These are phyloP conservation scores for Eragrostis tef DNA, from an alignment of 202 grass and related monocot species.

Conservation along the genomic window DNA sequence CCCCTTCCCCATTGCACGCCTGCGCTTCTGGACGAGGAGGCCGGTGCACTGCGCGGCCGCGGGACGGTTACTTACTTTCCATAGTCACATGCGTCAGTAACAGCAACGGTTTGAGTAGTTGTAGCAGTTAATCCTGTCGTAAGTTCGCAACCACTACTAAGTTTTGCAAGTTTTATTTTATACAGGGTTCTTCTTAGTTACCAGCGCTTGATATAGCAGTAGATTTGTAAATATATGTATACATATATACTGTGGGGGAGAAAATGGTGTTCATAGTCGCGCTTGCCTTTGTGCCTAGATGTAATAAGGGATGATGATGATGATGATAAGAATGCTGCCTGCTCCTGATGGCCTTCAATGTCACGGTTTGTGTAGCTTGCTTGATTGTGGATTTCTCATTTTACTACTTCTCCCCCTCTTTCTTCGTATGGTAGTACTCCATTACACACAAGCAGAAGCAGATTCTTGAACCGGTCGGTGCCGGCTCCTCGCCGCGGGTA, in stretches of 20 bases:
- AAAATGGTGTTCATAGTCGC: slow-evolving; percentile 50
- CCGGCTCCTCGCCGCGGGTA: background rate
- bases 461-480: slow-evolving; percentile 17
- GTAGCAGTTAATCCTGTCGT: background rate
- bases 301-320: slow-evolving; percentile 43
- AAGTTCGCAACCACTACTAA: slow-evolving; percentile 4
- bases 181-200: background rate
- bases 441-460: background rate
- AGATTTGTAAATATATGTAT: slow-evolving; percentile 43
- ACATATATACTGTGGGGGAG: slow-evolving; percentile 38
- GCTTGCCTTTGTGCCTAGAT: slow-evolving; percentile 38
- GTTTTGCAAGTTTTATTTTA: slow-evolving; percentile 42
- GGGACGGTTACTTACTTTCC: slow-evolving; percentile 16
- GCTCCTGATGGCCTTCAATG: slow-evolving; percentile 39
- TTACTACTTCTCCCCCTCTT: too few relatives aligned
- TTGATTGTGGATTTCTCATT: slow-evolving; percentile 12
- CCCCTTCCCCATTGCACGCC: slow-evolving; percentile 40
- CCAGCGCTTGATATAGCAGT: slow-evolving; percentile 37
- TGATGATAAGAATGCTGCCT: slow-evolving; percentile 34
- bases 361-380: background rate
- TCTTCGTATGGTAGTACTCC: too few relatives aligned
- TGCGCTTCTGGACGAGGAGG: slow-evolving; percentile 62
- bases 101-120: slow-evolving; percentile 45
- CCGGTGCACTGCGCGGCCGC: slow-evolving; percentile 43
- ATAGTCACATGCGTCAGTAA: slow-evolving; percentile 29